Conservation (phyloP, 352 stramenopile species). For the Pythium dissotocum region DNA sequence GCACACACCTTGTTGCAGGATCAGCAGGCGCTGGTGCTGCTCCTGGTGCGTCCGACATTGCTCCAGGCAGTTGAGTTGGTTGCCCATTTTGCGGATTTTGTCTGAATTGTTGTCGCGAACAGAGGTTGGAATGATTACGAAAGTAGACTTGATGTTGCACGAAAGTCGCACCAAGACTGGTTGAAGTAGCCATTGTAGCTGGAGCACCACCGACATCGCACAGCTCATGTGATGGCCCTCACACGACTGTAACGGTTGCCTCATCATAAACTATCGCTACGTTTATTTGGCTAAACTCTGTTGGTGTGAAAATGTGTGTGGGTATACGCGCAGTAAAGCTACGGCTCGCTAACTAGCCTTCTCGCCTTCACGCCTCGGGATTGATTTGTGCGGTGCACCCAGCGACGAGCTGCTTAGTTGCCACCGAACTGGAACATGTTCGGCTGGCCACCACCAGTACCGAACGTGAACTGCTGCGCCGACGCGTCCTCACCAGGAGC, state of each 20-base stretch:
- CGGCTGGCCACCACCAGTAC: constrained; percentile 56
- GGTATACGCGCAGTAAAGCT: background rate
- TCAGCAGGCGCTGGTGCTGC: constrained; percentile 56
- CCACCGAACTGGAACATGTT: constrained; percentile 84
- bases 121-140: constrained; percentile 3
- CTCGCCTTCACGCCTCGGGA: background rate
- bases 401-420: constrained; percentile 36
- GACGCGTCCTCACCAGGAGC: constrained; percentile 68
- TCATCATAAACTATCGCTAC: constrained; percentile 25
- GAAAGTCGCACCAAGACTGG: background rate
- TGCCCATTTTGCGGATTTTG: constrained; percentile 48
- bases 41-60: constrained; percentile 73
- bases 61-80: constrained; percentile 78
- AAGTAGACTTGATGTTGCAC: background rate
- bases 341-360: background rate
- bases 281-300: constrained; percentile 18
- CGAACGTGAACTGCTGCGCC: constrained; percentile 82
- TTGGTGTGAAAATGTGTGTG: constrained; percentile 12
- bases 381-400: background rate
- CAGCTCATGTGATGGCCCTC: no score
- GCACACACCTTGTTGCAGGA: constrained; percentile 69
- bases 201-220: no score
- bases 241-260: background rate
- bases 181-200: background rate
- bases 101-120: background rate